Evolutionary conservation across 768 basidiomycete genomes (phyloP), one percentile per base, ranked within the genome.

Genomic region (Tylopilus intermedius): DNA sequence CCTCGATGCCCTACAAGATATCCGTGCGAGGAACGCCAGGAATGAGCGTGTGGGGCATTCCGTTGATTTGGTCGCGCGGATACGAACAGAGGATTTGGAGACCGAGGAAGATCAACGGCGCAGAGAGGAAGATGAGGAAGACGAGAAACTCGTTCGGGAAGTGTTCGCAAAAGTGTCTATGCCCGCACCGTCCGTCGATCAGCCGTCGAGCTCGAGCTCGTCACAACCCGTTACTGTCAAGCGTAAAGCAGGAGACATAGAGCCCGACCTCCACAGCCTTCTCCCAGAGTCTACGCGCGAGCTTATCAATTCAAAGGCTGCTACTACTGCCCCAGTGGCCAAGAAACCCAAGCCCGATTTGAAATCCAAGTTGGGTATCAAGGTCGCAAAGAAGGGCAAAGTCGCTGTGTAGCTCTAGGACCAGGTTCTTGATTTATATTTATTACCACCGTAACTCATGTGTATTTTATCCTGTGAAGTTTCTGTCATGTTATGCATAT

Each of bases 1-100:
- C 50, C 79, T 98, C 60, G 96, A 99, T 66, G 92, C 92, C 11
- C 75, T 99, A 53, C 93, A 96, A 66, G 94, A 97, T 56, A 91
- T 94, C 54, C 78, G 90, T 49, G 88, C 88, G 10, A 76, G 85
- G 49, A 94, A 94, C 66, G 87, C 91, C 2, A 80, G 94, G 51
- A 91, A 92, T 59, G 95, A 97, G 60, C 78, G 92, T 29, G 75
- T 91, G 21, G 93, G 89, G 14, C 81, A 90, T 40, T 72, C 81
- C 0, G 83, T 83, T 8, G 86, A 90, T 61, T 67, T 95, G 38
- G 57, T 83, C 21, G 84, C 80, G 5, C 76, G 83, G 48, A 65
- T 90, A 33, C 77, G 73, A 5, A 68, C 72, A 61, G 81, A 88
- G 66, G 90, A 91, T 55, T 72, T 87, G 10, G 86, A 91, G 67